Conservation (phyloP, 371 early-diverging fungal genomes). For the Mucor saturninus region DNA sequence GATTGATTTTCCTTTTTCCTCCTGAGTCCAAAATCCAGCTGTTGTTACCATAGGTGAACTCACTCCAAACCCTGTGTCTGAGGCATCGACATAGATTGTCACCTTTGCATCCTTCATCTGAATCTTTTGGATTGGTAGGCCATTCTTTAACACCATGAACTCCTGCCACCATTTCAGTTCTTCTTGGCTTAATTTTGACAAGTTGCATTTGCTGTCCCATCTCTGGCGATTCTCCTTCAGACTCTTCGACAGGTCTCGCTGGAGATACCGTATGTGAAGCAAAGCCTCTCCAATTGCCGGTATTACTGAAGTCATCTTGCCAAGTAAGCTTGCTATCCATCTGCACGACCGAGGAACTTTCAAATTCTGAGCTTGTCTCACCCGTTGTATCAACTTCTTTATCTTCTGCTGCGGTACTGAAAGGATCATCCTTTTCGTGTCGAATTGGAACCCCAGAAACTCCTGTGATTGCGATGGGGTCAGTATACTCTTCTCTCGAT, state of each 20-base stretch:
- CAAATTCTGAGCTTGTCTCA: neutral
- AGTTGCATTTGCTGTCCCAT: no score
- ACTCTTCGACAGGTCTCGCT: slow-evolving; percentile 8
- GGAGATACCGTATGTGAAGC: slow-evolving; percentile 2
- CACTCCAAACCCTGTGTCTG: slow-evolving; percentile 19
- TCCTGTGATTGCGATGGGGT: slow-evolving; percentile 2
- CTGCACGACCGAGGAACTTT: slow-evolving; percentile 7
- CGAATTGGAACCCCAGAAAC: slow-evolving; percentile 21
- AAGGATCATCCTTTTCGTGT: slow-evolving; percentile 16
- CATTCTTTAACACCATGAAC: slow-evolving; percentile 8
- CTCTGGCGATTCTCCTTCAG: neutral
- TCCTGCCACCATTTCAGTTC: slow-evolving; percentile 15
- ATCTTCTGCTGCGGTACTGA: slow-evolving; percentile 7
- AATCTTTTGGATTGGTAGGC: slow-evolving; percentile 8
- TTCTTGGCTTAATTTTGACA: no score
- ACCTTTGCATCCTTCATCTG: neutral
- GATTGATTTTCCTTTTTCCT: slow-evolving; percentile 13
- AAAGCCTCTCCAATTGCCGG: slow-evolving; percentile 17
- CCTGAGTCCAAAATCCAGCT: slow-evolving; percentile 20
- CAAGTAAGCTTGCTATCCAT: slow-evolving; percentile 16
- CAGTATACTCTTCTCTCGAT: slow-evolving; percentile 11
- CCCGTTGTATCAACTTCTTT: slow-evolving; percentile 2
- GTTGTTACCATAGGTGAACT: slow-evolving; percentile 2
- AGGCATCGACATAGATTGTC: slow-evolving; percentile 14
- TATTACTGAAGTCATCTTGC: slow-evolving; percentile 18